Percentiles rank a stretch among this genome's conserved stretches.
These are phyloP conservation scores for Claviceps purpurea DNA, from an alignment of 2,329 filamentous ascomycete genomes.

Conservation along the genomic window DNA sequence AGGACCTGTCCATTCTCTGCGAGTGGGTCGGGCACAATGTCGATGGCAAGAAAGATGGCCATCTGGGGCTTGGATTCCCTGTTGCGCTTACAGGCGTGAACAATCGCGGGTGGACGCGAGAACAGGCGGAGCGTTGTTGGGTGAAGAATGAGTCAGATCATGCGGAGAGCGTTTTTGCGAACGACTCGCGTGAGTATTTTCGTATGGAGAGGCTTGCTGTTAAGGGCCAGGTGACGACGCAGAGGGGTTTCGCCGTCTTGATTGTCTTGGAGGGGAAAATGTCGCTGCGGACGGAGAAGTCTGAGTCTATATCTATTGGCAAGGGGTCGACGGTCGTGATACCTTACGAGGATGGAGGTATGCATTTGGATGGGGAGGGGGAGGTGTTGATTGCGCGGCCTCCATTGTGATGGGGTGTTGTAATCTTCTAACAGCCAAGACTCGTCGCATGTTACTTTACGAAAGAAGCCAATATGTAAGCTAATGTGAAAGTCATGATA, in stretches of 20 bases:
- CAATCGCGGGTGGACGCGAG: conserved; percentile 1
- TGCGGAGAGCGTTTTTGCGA: conserved; percentile 1
- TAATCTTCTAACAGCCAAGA: too few relatives aligned
- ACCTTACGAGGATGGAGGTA: conserved; percentile 7
- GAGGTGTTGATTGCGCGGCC: conserved; percentile 9
- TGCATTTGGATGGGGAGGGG: conserved; percentile 5
- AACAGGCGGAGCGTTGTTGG: conserved; percentile 5
- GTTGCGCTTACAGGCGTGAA: conserved; percentile 10
- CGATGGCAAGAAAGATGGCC: conserved; percentile 8
- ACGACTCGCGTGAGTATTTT: conserved; percentile 8
- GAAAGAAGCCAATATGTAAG: too few relatives aligned
- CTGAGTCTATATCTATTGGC: not conserved
- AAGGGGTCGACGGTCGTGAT: conserved; percentile 9
- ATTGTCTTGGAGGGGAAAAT: not conserved
- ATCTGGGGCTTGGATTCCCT: conserved; percentile 9
- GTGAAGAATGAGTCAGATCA: not conserved
- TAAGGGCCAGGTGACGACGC: not conserved
- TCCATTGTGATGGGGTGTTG: not conserved
- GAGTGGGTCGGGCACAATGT: conserved; percentile 9
- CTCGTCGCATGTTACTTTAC: too few relatives aligned
- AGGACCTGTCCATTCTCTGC: conserved; percentile 10
- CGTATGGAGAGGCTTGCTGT: conserved; percentile 6
- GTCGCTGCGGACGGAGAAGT: not conserved
- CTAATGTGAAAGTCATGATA: too few relatives aligned
- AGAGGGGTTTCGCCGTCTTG: not conserved